Conservation (phyloP, 2,329 filamentous ascomycete species). For the Paecilomyces dactylethromorphus region DNA sequence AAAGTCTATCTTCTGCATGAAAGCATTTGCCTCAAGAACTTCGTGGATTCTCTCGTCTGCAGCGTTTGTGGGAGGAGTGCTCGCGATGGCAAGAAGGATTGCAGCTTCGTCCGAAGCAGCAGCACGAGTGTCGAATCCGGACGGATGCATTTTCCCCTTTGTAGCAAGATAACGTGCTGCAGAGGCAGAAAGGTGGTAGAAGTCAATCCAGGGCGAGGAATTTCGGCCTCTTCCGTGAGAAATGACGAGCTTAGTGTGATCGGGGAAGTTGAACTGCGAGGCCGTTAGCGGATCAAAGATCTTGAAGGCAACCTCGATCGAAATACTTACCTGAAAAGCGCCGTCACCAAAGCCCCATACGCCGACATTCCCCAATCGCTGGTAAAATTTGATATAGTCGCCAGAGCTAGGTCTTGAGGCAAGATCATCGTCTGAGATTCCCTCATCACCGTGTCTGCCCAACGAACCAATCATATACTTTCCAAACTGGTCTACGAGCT, state of each 20-base stretch:
- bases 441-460: constrained; percentile 34
- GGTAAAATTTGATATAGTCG: constrained; percentile 45
- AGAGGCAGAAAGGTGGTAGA: constrained; percentile 42
- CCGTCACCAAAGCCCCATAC: constrained; percentile 47
- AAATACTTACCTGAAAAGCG: constrained; percentile 33
- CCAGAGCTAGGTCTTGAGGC: constrained; percentile 17
- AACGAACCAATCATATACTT: constrained; percentile 47
- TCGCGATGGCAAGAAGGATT: constrained; percentile 34
- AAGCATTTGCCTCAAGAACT: constrained; percentile 39
- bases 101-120: constrained; percentile 35
- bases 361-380: constrained; percentile 46
- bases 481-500: constrained; percentile 44
- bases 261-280: constrained; percentile 44
- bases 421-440: constrained; percentile 19
- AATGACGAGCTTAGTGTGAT: constrained; percentile 46
- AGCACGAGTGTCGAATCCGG: constrained; percentile 37
- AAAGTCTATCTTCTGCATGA: constrained; percentile 37
- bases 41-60: constrained; percentile 33
- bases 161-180: constrained; percentile 37
- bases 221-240: constrained; percentile 32
- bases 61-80: constrained; percentile 24
- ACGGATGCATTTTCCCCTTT: constrained; percentile 36
- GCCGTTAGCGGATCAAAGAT: background rate
- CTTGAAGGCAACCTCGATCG: background rate
- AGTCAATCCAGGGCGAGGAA: constrained; percentile 39